Base-by-base conservation (phyloP, 352 stramenopile species). In the Phytophthora vignae region DNA sequence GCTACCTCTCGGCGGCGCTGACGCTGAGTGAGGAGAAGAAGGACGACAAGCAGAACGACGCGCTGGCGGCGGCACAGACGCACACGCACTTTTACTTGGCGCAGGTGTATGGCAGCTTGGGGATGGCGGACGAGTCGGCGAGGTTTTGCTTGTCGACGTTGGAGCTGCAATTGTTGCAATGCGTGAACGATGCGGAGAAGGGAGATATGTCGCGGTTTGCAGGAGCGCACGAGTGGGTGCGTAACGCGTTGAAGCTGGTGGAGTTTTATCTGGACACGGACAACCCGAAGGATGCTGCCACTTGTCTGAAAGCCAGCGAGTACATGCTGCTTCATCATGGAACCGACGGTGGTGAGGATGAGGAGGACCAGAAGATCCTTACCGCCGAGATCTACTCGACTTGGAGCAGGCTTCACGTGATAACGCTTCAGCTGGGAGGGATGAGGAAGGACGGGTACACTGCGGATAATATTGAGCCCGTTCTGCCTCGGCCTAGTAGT, bases 11-110 rank as follows among this genome's bases (percentile, higher is more conserved):
- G 27, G 75, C 84, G 4, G 78, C 76, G 6, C 68, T 76, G 14
- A 55, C 46, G 4, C 38, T 84, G 14, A 81, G 78, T 44, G 54
- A 64, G 10, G 50, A 56, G 22, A 22, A 36, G 25, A 25, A 36
- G 40, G n/a, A n/a, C n/a, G 19, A 63, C 19, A 55, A 56, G 0
- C 57, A 69, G n/a, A 31, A 79, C 21, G 53, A 55, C 3, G 27
- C 59, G 33, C 12, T 40, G 33, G 56, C 63, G 2, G 60, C 68
- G 19, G 68, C 72, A 0, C 81, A 82, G 17, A 87, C 81, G 4
- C 82, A 90, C 59, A 68, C 84, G 42, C 76, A 90, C 36, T 93
- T 94, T 57, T 94, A 91, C 65, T 60, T 94, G 49, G 87, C 87
- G 7, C 87, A 94, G 50, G 75, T 92, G 31, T 94, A 90, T 52